Percentiles rank a stretch among this genome's conserved stretches.
Evolutionary conservation across 441 rosid genomes (phyloP).

Genomic region (Populus hybrid): DNA sequence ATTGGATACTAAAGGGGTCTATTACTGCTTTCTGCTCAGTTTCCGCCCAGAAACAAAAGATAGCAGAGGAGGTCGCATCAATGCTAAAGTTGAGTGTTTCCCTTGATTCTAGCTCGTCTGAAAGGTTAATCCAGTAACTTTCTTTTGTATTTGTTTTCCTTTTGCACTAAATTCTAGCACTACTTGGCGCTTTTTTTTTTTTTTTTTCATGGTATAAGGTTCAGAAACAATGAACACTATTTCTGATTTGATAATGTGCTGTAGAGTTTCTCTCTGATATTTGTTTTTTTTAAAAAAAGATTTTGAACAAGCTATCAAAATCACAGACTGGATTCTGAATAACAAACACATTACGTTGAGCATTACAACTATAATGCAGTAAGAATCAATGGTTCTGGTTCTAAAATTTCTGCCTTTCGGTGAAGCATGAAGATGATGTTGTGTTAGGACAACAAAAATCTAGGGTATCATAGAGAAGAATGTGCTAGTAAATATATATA

Average conservation of each 20-base stretch:
- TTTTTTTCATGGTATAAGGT: neutral
- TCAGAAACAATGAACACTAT: neutral
- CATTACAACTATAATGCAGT: neutral
- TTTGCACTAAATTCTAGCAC: neutral
- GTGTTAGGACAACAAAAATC: too few species aligned
- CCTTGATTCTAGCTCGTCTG: constrained; percentile 68
- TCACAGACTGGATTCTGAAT: neutral
- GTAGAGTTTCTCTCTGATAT: neutral
- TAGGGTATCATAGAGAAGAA: too few species aligned
- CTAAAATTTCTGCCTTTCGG: neutral
- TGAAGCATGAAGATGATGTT: neutral
- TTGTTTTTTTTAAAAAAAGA: neutral
- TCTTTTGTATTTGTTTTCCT: neutral
- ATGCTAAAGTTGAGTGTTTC: constrained; percentile 79
- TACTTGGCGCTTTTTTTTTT: neutral
- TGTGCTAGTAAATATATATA: neutral
- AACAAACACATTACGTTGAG: neutral
- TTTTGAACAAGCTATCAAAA: neutral
- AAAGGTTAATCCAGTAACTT: constrained; percentile 43
- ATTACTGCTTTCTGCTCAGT: constrained; percentile 40
- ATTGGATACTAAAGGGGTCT: constrained; percentile 22
- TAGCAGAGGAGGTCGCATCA: constrained; percentile 90
- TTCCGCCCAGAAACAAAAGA: constrained; percentile 80
- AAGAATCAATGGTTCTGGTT: neutral
- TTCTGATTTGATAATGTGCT: neutral